phyloP scores from a whole-genome alignment of 1,139 yeast genomes.

The Geotrichum histeridarum region DNA sequence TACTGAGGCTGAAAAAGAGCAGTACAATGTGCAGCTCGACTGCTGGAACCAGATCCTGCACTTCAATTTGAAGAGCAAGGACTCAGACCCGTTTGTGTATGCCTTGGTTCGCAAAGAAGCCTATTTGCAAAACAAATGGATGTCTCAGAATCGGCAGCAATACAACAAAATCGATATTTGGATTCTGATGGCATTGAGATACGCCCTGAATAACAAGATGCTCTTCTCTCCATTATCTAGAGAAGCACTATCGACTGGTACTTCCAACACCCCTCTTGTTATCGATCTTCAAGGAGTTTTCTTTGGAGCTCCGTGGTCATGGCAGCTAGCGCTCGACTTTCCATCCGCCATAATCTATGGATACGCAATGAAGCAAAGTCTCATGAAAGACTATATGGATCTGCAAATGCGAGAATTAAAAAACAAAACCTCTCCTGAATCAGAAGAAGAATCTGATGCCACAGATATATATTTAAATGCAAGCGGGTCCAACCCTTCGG shows the following conservation, averaged over 20 bases:
- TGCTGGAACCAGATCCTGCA: neutral
- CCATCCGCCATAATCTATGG: slow-evolving; percentile 37
- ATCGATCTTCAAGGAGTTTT: slow-evolving; percentile 34
- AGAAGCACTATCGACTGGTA: neutral
- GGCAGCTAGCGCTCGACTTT: slow-evolving; percentile 41
- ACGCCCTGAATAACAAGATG: slow-evolving; percentile 27
- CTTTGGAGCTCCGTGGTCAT: slow-evolving; percentile 38
- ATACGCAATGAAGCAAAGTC: slow-evolving; percentile 24
- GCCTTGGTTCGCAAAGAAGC: slow-evolving; percentile 35
- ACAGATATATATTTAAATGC: too few species aligned
- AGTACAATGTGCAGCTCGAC: neutral
- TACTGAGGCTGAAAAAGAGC: neutral
- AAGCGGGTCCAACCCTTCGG: too few species aligned
- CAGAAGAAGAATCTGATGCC: too few species aligned
- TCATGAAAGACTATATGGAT: too few species aligned
- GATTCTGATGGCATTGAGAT: slow-evolving; percentile 35
- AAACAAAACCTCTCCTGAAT: too few species aligned
- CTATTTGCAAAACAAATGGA: slow-evolving; percentile 29
- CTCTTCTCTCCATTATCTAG: slow-evolving; percentile 21
- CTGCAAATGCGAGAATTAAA: too few species aligned
- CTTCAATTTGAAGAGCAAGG: slow-evolving; percentile 29
- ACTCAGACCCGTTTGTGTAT: slow-evolving; percentile 33
- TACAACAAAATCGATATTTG: slow-evolving; percentile 23
- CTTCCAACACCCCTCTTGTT: slow-evolving; percentile 15
- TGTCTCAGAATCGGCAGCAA: neutral